Conservation (phyloP, 75 land plant species). For the Selaginella moellendorffii region DNA sequence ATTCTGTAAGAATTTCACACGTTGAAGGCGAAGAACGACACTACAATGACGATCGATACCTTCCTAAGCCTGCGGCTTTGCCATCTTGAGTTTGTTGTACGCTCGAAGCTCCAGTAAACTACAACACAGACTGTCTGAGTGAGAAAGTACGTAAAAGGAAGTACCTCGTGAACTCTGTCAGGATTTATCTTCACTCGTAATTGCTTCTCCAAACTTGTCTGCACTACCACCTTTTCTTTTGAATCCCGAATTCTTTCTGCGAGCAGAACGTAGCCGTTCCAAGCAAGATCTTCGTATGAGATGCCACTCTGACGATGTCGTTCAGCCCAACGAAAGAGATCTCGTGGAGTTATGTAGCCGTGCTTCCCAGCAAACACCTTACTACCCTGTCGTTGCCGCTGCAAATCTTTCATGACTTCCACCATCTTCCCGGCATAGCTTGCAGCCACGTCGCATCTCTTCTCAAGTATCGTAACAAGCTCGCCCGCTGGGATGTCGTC, state of each 20-base stretch:
- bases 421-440: constrained; percentile 49
- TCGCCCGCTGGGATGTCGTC: constrained; percentile 93
- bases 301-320: constrained; percentile 43
- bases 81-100: too few species aligned
- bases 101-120: too few species aligned
- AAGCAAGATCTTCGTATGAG: constrained; percentile 79
- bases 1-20: constrained; percentile 31
- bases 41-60: too few species aligned
- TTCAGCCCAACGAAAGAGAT: constrained; percentile 92
- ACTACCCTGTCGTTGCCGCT: constrained; percentile 69
- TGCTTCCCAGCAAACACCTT: constrained; percentile 98
- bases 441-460: constrained; percentile 56
- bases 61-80: too few species aligned
- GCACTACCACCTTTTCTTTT: constrained; percentile 54
- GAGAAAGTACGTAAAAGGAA: too few species aligned
- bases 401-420: constrained; percentile 87
- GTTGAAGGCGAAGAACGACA: background rate
- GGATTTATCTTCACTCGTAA: constrained; percentile 42
- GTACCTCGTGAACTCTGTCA: background rate
- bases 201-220: constrained; percentile 44
- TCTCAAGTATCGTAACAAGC: constrained; percentile 52
- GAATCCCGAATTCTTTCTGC: constrained; percentile 75
- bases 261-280: constrained; percentile 69
- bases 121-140: too few species aligned
- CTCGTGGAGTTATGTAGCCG: constrained; percentile 93